Evolutionary conservation across 1,284 basidiomycete genomes (phyloP).

Genomic region (Boletellus deceptivus): DNA sequence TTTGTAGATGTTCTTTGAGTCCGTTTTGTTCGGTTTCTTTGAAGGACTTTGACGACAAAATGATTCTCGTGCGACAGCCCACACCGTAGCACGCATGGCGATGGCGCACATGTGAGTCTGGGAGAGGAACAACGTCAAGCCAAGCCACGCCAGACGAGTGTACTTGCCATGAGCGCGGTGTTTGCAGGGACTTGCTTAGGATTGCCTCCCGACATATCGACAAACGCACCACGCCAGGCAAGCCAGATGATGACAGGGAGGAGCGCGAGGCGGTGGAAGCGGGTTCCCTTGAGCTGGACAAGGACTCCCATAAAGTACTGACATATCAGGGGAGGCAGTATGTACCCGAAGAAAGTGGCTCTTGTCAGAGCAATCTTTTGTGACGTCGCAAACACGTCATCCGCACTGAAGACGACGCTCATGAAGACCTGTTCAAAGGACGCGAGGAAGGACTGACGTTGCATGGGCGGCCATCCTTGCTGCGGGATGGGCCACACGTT

Average conservation of each 20-base stretch:
- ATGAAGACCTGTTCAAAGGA: neutral
- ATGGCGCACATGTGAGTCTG: slow-evolving; percentile 19
- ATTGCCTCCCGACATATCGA: slow-evolving; percentile 27
- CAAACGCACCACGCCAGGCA: slow-evolving; percentile 20
- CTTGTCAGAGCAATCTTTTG: slow-evolving; percentile 8
- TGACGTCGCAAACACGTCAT: slow-evolving; percentile 8
- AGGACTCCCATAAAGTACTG: slow-evolving; percentile 29
- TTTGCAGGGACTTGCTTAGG: slow-evolving; percentile 15
- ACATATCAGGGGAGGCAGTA: slow-evolving; percentile 17
- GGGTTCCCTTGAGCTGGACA: slow-evolving; percentile 28
- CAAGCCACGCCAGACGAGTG: neutral
- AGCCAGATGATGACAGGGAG: slow-evolving; percentile 23
- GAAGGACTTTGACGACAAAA: slow-evolving; percentile 11
- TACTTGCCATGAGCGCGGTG: slow-evolving; percentile 19
- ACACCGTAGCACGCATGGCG: slow-evolving; percentile 14
- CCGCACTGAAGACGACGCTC: neutral
- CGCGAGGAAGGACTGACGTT: slow-evolving; percentile 3
- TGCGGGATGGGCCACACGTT: no score
- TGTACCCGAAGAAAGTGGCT: slow-evolving; percentile 9
- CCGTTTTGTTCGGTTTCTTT: neutral
- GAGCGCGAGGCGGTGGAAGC: slow-evolving; percentile 23
- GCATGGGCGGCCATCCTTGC: neutral
- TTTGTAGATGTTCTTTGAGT: slow-evolving; percentile 1
- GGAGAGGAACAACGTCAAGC: neutral
- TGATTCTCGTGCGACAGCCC: slow-evolving; percentile 19